A percentile compares a stretch with the other conserved stretches of the same genome.
Evolutionary conservation across 169 alveolate genomes (phyloP).

Genomic region (Eimeria sp.): DNA sequence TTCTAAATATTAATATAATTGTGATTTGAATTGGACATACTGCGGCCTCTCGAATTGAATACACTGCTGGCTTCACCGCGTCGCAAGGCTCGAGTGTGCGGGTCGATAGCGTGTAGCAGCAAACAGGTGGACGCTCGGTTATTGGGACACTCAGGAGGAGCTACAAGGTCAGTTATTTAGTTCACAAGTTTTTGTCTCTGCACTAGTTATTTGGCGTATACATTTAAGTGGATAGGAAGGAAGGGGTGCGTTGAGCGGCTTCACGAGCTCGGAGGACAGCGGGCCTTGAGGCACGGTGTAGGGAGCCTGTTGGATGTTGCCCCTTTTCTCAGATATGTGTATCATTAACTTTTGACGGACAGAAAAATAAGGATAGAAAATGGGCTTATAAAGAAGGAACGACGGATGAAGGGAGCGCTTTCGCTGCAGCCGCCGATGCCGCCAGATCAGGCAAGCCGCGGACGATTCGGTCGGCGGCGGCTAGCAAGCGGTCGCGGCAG

Average conservation of each 20-base stretch:
- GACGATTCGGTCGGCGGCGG: constrained; percentile 50
- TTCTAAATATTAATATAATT: too few relatives aligned
- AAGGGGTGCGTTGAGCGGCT: neutral
- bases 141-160: neutral
- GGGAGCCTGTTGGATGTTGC: neutral
- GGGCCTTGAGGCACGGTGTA: neutral
- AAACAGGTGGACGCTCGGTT: neutral
- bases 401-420: neutral
- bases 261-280: neutral
- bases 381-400: too few relatives aligned
- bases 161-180: too few relatives aligned
- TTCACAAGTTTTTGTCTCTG: too few relatives aligned
- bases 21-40: neutral
- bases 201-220: too few relatives aligned
- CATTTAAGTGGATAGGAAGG: too few relatives aligned
- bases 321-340: neutral
- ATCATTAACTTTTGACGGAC: too few relatives aligned
- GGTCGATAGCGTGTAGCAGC: neutral
- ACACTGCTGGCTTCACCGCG: neutral
- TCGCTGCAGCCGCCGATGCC: neutral
- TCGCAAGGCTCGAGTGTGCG: neutral
- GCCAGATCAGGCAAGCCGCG: constrained; percentile 31
- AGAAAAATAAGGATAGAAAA: neutral
- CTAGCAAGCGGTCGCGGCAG: constrained; percentile 37
- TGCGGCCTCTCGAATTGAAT: neutral